Base-by-base conservation (phyloP, 768 basidiomycete genomes). In the Trametes meyenii region DNA sequence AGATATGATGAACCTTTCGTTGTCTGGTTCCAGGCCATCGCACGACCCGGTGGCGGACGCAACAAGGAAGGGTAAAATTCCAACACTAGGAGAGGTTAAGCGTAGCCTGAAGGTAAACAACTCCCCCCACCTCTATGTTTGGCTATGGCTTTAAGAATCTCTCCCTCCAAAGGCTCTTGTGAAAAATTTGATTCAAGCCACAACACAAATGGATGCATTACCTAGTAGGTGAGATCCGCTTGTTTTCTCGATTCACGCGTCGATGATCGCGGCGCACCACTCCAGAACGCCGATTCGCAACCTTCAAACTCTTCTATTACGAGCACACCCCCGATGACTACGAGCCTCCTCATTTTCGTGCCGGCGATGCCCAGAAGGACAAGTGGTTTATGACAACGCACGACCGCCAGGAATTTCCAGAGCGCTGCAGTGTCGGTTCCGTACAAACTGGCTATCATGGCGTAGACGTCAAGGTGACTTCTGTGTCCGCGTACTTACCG, bases 311-410 rank as follows among this genome's bases (percentile, higher is more conserved):
- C 12, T 92, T 89, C 70, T 95, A 94, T 71, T 89, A 88, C 14
- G 86, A 91, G 49, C 79, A 84, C 21, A 87, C 92, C 13, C 94
- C 94, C 0, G 76, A 79, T 10, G 87, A 93, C 52, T 96, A 96
- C 67, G 90, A 96, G 70, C 94, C 94, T 5, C 90, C 89, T 0
- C 77, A 87, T 71, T 94, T 94, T 69, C 81, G 83, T 58, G 74
- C 88, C 5, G 91, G 86, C 0, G 90, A 94, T 68, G 75, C 76
- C 5, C 79, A 86, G n/a, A 83, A 82, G 62, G 86, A 92, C 70
- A 89, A 78, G 60, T 92, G 89, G 85, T 90, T 84, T 69, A 90
- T 94, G 70, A 86, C 88, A 68, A 94, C 92, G 0, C 93, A 92
- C 68, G 80, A 81, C 66, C 69, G 82, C 26, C 79, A 82, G 35